These are phyloP conservation scores for Penicillium fimorum DNA, from an alignment of 495 filamentous ascomycete species.

Conservation along the genomic window DNA sequence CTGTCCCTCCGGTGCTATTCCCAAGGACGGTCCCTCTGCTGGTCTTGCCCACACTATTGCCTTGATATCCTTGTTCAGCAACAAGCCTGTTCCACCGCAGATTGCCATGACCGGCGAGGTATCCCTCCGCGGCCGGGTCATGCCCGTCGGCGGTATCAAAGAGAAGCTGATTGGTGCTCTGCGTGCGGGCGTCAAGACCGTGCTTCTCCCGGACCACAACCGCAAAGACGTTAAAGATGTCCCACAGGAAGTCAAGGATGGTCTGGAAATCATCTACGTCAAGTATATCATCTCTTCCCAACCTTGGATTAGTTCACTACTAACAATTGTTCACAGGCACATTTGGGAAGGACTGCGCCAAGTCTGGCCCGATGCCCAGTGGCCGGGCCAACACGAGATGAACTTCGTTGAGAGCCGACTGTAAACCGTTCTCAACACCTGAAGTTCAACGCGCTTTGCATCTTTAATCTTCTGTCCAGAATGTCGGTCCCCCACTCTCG, in stretches of 20 bases:
- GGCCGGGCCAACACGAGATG: slow-evolving; percentile 67
- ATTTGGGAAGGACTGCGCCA: slow-evolving; percentile 85
- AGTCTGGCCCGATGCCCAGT: slow-evolving; percentile 82
- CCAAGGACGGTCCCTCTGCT: slow-evolving; percentile 87
- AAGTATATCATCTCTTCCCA: slow-evolving; percentile 53
- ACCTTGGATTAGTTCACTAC: slow-evolving; percentile 4
- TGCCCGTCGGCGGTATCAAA: slow-evolving; percentile 93
- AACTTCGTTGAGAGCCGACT: slow-evolving; percentile 62
- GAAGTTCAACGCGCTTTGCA: not conserved
- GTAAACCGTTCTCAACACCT: slow-evolving; percentile 25
- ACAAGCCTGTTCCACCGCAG: slow-evolving; percentile 83
- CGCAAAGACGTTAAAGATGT: slow-evolving; percentile 92
- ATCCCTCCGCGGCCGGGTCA: slow-evolving; percentile 80
- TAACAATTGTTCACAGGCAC: slow-evolving; percentile 51
- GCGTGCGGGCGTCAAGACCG: slow-evolving; percentile 91
- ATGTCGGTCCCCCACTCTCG: slow-evolving; percentile 8
- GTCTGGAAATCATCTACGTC: slow-evolving; percentile 85
- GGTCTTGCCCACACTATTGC: slow-evolving; percentile 93
- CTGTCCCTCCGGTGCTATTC: slow-evolving; percentile 91
- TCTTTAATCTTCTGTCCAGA: not conserved
- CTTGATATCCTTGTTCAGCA: slow-evolving; percentile 85
- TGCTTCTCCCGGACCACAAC: slow-evolving; percentile 84
- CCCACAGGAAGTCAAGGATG: slow-evolving; percentile 84
- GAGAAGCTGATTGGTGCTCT: slow-evolving; percentile 97
- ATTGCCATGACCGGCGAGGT: slow-evolving; percentile 98